Conservation (phyloP, 108 stramenopile species). For the Asterionellopsis glacialis region DNA sequence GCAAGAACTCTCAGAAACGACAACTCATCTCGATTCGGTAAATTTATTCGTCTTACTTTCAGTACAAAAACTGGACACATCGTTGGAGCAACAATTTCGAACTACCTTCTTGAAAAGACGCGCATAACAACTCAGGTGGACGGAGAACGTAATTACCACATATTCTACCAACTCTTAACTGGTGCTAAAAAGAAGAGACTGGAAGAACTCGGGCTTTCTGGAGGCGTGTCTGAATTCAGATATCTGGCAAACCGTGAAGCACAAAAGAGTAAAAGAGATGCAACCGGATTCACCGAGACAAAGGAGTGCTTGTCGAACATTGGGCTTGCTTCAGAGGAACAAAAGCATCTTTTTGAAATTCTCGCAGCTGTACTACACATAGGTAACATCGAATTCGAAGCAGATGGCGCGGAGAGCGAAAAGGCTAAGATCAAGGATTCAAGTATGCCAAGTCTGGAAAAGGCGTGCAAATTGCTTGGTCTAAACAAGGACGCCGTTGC, state of each 20-base stretch:
- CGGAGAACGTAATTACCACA: conserved; percentile 97
- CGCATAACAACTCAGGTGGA: conserved; percentile 86
- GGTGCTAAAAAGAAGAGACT: conserved; percentile 48
- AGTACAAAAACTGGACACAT: conserved; percentile 65
- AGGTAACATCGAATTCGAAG: conserved; percentile 83
- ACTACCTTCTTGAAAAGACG: conserved; percentile 92
- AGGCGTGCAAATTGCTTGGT: conserved; percentile 68
- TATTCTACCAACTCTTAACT: conserved; percentile 94
- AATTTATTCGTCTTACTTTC: conserved; percentile 88
- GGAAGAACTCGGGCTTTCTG: conserved; percentile 46
- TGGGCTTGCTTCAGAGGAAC: conserved; percentile 58
- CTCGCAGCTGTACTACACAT: conserved; percentile 89
- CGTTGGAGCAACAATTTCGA: conserved; percentile 77
- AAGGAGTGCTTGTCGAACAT: conserved; percentile 43
- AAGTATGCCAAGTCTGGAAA: conserved; percentile 37
- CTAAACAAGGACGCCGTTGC: conserved; percentile 54
- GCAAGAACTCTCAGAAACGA: conserved; percentile 86
- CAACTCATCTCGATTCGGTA: conserved; percentile 92
- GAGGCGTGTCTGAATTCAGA: conserved; percentile 47
- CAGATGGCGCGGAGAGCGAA: conserved; percentile 26
- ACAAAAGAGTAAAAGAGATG: conserved; percentile 25
- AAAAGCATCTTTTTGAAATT: conserved; percentile 57
- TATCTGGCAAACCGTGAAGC: conserved; percentile 55
- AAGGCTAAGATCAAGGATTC: conserved; percentile 50
- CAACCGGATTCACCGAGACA: conserved; percentile 25